Base-by-base conservation (phyloP, 306 rosid genomes). In the Prunus fruticosa region DNA sequence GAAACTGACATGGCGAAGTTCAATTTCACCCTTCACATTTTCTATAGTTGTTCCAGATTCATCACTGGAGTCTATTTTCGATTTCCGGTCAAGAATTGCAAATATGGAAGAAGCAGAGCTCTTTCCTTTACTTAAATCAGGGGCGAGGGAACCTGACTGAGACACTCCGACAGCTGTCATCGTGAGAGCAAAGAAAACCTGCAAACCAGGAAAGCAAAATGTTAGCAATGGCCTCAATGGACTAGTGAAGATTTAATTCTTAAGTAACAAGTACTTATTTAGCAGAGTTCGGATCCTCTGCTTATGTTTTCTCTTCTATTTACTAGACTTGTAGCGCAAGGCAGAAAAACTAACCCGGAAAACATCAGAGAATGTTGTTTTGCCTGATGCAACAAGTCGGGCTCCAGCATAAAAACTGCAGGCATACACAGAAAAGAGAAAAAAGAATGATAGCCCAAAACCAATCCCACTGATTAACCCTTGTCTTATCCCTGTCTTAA, bases 361-460 rank as follows among this genome's bases (percentile, higher is more conserved):
- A 79, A 91, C 91, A 64, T 88, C 87, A 8, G 84, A 45, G 73
- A 84, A 83, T 58, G 86, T 66, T 73, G 88, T 19, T 69, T 85
- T 88, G 0, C 84, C 86, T 54, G 79, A 82, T 63, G 66, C 69
- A 25, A 88, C 83, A n/a, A 91, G 88, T 71, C 76, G 81, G 60
- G 90, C 96, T 30, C 91, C 96, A 12, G 86, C 89, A 56, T 88
- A 91, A 68, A 88, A 91, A 69, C 74, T 74, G 47, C 51, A 6
- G 23, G 91, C 91, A 67, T 87, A 82, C 46, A 88, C 91, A 23
- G 85, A 50, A 69, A 30, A 87, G 41, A 90, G 57, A 73, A 80
- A 19, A n/a, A 83, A 85, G 81, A 86, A 82, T 22, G 95, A 90
- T 45, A 83, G 46, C n/a, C 95, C 95, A 70, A 64, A 90, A 16